Conservation (phyloP, 2,329 filamentous ascomycete species). For the Colletotrichum spaethianum region DNA sequence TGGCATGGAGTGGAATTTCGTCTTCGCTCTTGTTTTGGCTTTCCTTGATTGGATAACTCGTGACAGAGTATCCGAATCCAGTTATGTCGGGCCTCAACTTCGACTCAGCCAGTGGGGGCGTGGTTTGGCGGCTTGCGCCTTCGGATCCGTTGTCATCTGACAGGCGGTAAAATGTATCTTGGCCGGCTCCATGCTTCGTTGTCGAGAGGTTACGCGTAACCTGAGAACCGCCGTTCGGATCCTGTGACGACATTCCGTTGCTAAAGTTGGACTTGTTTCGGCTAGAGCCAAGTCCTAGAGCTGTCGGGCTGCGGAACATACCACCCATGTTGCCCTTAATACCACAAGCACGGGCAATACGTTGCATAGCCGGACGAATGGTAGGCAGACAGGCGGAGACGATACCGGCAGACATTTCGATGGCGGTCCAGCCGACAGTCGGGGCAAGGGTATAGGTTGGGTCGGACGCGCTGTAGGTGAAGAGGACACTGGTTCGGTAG, state of each 20-base stretch:
- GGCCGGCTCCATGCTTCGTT: slow-evolving; percentile 30
- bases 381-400: slow-evolving; percentile 68
- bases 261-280: slow-evolving; percentile 41
- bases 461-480: slow-evolving; percentile 57
- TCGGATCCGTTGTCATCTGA: slow-evolving; percentile 50
- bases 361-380: slow-evolving; percentile 60
- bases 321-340: slow-evolving; percentile 54
- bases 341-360: slow-evolving; percentile 56
- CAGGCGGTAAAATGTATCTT: slow-evolving; percentile 51
- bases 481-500: slow-evolving; percentile 63
- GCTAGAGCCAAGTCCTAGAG: slow-evolving; percentile 46
- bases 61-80: slow-evolving; percentile 50
- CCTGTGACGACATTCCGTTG: slow-evolving; percentile 38
- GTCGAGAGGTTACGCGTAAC: slow-evolving; percentile 20
- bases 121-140: slow-evolving; percentile 27
- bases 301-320: slow-evolving; percentile 45
- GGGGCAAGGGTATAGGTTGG: slow-evolving; percentile 63
- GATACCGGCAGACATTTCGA: slow-evolving; percentile 66
- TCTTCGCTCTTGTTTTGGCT: slow-evolving; percentile 50
- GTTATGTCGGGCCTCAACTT: slow-evolving; percentile 50
- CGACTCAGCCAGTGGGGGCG: slow-evolving; percentile 39
- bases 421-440: slow-evolving; percentile 62
- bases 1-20: slow-evolving; percentile 56
- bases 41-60: slow-evolving; percentile 48
- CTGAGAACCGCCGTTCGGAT: slow-evolving; percentile 24